Base-by-base conservation (phyloP, 106 monocot species). In the Dioscorea dumetorum region DNA sequence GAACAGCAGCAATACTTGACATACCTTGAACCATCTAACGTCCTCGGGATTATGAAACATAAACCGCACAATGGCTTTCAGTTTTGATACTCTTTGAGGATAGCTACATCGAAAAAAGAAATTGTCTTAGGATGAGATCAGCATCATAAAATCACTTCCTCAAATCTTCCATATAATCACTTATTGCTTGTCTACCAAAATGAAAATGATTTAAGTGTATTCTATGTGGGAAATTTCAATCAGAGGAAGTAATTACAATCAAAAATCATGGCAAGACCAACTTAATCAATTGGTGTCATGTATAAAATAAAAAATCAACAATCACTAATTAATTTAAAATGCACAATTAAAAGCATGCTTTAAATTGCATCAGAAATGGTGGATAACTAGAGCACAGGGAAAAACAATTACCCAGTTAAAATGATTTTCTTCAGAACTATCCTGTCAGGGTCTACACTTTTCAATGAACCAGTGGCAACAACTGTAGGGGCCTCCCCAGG, bases 1-100 rank as follows among this genome's bases (percentile, higher is more conserved):
- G 6, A 41, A 41, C 10, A 61, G n/a, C 8, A 50, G 60, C 2
- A 11, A 67, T 19, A 2, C 11, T 11, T 1, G 17, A 71, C 68
- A 62, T 87, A 89, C 95, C 95, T 97, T 92, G 61, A 97, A 91
- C 91, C 95, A 97, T 79, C 88, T 92, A 22, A 97, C 89, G 60
- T 97, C 91, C 5, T 92, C 95, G 50, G 95, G 88, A 61, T 78
- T 79, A 70, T 97, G 91, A 75, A 97, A 97, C 95, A 97, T 89
- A 70, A 86, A 97, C 50, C 89, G 72, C 50, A 92, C 91, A 17
- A 73, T 70, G 22, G 95, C 91, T 73, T 97, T 97, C 58, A 76
- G 60, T 66, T 97, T 97, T 21, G 91, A 89, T 14, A 97, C 95
- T 75, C 91, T 86, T 56, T 87, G 91, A 8, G 95, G 95, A 72